These are phyloP conservation scores for Aschersonia sp. DNA, from an alignment of 2,329 filamentous ascomycete genomes.

Conservation along the genomic window DNA sequence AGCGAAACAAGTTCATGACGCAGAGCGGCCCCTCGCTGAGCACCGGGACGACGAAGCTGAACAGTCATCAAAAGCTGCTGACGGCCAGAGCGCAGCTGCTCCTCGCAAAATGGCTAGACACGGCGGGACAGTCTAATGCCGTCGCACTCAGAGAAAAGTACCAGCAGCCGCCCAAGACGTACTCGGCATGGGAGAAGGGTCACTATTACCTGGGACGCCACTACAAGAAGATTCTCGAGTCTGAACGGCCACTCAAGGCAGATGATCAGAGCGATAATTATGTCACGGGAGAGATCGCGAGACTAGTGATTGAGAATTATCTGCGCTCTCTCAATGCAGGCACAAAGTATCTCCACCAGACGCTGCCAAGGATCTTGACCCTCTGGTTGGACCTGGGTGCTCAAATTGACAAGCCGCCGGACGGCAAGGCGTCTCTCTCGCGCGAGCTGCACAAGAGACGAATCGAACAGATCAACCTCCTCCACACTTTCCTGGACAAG, in stretches of 20 bases:
- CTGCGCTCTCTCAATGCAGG: slow-evolving; percentile 74
- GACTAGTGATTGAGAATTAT: slow-evolving; percentile 88
- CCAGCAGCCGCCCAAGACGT: slow-evolving; percentile 59
- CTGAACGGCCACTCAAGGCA: slow-evolving; percentile 62
- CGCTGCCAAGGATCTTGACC: slow-evolving; percentile 77
- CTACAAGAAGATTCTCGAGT: slow-evolving; percentile 91
- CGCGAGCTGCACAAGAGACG: slow-evolving; percentile 39
- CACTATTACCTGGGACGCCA: slow-evolving; percentile 95
- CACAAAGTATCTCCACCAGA: slow-evolving; percentile 93
- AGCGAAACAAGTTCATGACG: slow-evolving; percentile 57
- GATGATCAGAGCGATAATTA: slow-evolving; percentile 66
- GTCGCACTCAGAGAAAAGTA: slow-evolving; percentile 69
- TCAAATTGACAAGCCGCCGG: slow-evolving; percentile 48
- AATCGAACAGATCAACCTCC: slow-evolving; percentile 48
- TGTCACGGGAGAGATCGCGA: slow-evolving; percentile 68
- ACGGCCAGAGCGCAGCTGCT: slow-evolving; percentile 72
- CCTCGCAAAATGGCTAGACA: slow-evolving; percentile 92
- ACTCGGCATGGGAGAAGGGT: slow-evolving; percentile 77
- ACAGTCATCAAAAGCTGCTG: slow-evolving; percentile 41
- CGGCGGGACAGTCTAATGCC: slow-evolving; percentile 83
- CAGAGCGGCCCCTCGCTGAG: slow-evolving; percentile 22
- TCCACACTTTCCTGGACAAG: slow-evolving; percentile 66
- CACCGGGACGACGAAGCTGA: slow-evolving; percentile 20
- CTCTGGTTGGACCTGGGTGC: slow-evolving; percentile 88
- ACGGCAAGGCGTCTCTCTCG: slow-evolving; percentile 37